phyloP scores from a whole-genome alignment of 176 grass and related monocot species.

The Pontederia crassipes region DNA sequence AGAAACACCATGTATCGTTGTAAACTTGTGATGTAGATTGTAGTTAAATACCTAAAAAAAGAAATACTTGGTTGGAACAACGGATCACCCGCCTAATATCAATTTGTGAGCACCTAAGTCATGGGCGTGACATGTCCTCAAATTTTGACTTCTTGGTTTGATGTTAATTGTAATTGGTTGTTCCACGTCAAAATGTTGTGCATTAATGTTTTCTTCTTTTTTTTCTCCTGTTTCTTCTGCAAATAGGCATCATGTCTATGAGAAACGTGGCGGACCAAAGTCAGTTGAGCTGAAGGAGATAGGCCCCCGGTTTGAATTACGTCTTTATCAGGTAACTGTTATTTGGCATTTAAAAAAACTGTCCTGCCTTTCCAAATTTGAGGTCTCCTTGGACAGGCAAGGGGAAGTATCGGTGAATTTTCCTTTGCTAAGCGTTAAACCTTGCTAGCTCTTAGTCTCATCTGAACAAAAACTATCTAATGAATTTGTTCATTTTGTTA shows the following conservation, averaged over 20 bases:
- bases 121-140: no score
- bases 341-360: background rate
- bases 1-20: no score
- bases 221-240: background rate
- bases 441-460: no score
- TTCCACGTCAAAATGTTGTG: background rate
- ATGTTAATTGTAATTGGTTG: background rate
- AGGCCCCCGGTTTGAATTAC: constrained; percentile 69
- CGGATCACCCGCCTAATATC: no score
- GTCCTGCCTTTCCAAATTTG: background rate
- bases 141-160: no score
- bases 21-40: no score
- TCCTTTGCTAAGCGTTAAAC: no score
- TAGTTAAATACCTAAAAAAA: no score
- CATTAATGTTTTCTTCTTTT: background rate
- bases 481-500: constrained; percentile 3
- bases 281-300: constrained; percentile 72
- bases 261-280: constrained; percentile 63
- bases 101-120: no score
- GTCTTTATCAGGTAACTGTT: constrained; percentile 49
- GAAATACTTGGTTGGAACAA: no score
- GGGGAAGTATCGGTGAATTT: background rate
- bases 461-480: background rate
- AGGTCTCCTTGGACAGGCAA: background rate
- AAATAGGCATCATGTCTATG: constrained; percentile 76